Evolutionary conservation across 2,329 filamentous ascomycete species (phyloP).

Genomic region (Drechslerella stenobrocha): DNA sequence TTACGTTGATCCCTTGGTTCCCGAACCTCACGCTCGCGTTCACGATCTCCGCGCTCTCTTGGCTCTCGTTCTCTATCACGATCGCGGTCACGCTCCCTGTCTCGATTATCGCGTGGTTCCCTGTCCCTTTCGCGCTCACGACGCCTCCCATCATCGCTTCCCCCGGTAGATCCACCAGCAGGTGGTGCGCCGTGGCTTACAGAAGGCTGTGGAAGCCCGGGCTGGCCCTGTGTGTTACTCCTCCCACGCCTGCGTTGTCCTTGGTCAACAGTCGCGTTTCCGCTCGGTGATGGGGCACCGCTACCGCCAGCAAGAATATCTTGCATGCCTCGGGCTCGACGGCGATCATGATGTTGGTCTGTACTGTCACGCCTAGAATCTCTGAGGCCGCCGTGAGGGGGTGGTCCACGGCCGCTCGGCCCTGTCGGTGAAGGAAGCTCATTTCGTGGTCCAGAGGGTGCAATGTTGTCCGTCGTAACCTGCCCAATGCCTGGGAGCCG

Average conservation of each 20-base stretch:
- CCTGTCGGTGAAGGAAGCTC: conserved; percentile 50
- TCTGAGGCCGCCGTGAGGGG: conserved; percentile 23
- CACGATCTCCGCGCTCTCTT: conserved; percentile 48
- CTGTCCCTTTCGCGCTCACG: conserved; percentile 47
- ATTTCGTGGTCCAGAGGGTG: conserved; percentile 43
- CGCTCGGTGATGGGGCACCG: conserved; percentile 46
- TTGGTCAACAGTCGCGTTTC: conserved; percentile 35
- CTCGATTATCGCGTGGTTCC: conserved; percentile 27
- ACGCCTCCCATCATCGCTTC: conserved; percentile 48
- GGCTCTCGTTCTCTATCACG: conserved; percentile 48
- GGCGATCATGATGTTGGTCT: conserved; percentile 51
- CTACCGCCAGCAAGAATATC: conserved; percentile 48
- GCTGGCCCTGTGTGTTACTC: conserved; percentile 38
- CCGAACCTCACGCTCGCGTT: conserved; percentile 45
- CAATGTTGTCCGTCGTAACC: conserved; percentile 22
- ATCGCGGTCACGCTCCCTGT: conserved; percentile 50
- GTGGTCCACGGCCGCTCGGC: conserved; percentile 41
- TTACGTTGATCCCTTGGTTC: conserved; percentile 22
- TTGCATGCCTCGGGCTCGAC: conserved; percentile 51
- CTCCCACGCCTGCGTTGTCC: conserved; percentile 46
- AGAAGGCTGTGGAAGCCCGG: conserved; percentile 14
- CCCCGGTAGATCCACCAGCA: conserved; percentile 32
- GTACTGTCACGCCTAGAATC: conserved; percentile 36
- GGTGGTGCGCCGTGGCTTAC: conserved; percentile 16
- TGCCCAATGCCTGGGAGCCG: conserved; percentile 30